These are phyloP conservation scores for Knufia fluminis DNA, from an alignment of 2,329 filamentous ascomycete genomes.

Conservation along the genomic window DNA sequence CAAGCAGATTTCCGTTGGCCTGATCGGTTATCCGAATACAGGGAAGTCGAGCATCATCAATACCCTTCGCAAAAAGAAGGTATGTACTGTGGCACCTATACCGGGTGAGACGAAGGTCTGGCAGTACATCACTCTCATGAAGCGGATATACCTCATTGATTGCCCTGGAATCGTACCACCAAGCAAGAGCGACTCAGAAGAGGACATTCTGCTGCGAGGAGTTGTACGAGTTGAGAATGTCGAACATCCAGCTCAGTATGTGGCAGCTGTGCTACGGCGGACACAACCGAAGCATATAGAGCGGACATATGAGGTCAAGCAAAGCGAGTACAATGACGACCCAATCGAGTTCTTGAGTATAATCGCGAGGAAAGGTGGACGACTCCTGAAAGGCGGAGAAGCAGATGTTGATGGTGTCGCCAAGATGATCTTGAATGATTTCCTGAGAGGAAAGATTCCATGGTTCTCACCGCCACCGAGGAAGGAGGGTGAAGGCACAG, in stretches of 20 bases:
- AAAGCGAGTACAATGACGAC: slow-evolving; percentile 53
- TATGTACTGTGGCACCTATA: slow-evolving; percentile 86
- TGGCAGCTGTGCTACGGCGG: slow-evolving; percentile 66
- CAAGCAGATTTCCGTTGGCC: slow-evolving; percentile 88
- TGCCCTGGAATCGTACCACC: slow-evolving; percentile 95
- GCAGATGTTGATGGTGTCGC: slow-evolving; percentile 90
- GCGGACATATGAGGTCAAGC: slow-evolving; percentile 77
- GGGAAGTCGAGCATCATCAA: slow-evolving; percentile 98
- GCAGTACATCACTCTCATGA: slow-evolving; percentile 96
- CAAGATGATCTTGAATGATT: slow-evolving; percentile 95
- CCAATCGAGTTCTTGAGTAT: slow-evolving; percentile 77
- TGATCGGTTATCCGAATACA: slow-evolving; percentile 85
- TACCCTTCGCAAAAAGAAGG: slow-evolving; percentile 86
- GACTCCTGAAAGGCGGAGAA: slow-evolving; percentile 84
- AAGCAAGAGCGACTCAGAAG: slow-evolving; percentile 69
- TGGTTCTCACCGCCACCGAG: slow-evolving; percentile 84
- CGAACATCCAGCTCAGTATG: slow-evolving; percentile 92
- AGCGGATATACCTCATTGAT: slow-evolving; percentile 88
- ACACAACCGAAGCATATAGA: slow-evolving; percentile 85
- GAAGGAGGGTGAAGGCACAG: slow-evolving; percentile 28
- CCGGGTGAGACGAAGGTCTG: slow-evolving; percentile 96
- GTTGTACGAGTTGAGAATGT: slow-evolving; percentile 94
- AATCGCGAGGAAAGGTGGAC: slow-evolving; percentile 75
- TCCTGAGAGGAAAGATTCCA: slow-evolving; percentile 86
- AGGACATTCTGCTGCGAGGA: slow-evolving; percentile 81